A percentile compares a stretch with the other conserved stretches of the same genome.
These are phyloP conservation scores for Teratosphaeria nubilosa DNA, from an alignment of 2,329 filamentous ascomycete genomes.

Conservation along the genomic window DNA sequence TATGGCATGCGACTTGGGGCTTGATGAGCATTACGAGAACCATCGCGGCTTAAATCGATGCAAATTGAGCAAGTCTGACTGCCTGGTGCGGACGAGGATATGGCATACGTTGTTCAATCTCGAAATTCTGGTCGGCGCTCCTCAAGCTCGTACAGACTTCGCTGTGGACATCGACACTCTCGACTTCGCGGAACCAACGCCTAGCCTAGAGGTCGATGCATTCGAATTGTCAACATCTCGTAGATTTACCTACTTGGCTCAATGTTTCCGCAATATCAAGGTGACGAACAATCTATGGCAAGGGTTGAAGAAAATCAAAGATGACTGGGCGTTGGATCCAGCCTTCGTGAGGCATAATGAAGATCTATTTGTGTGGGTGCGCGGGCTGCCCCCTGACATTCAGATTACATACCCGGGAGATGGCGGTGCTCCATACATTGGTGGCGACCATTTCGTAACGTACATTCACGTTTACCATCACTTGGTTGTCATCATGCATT, in stretches of 20 bases:
- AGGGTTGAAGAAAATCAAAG: slow-evolving; percentile 61
- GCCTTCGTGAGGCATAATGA: slow-evolving; percentile 72
- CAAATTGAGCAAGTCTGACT: slow-evolving; percentile 60
- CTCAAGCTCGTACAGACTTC: slow-evolving; percentile 72
- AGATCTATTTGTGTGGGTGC: slow-evolving; percentile 64
- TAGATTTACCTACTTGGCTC: slow-evolving; percentile 73
- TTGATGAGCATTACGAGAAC: slow-evolving; percentile 75
- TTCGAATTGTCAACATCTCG: slow-evolving; percentile 68
- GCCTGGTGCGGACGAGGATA: slow-evolving; percentile 71
- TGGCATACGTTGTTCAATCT: slow-evolving; percentile 84
- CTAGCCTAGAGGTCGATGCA: slow-evolving; percentile 58
- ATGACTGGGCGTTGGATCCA: slow-evolving; percentile 80
- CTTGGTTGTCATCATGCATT: slow-evolving; percentile 73
- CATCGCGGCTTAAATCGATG: slow-evolving; percentile 65
- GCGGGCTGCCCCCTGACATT: slow-evolving; percentile 68
- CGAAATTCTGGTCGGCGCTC: slow-evolving; percentile 86
- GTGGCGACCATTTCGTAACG: slow-evolving; percentile 71
- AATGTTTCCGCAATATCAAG: slow-evolving; percentile 67
- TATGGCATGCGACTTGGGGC: slow-evolving; percentile 83
- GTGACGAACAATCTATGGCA: slow-evolving; percentile 66
- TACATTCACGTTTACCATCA: slow-evolving; percentile 87
- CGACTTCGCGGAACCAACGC: slow-evolving; percentile 58
- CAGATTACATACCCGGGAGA: slow-evolving; percentile 67
- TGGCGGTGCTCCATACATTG: slow-evolving; percentile 69
- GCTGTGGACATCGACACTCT: slow-evolving; percentile 65